Base-by-base conservation (phyloP, 768 basidiomycete species). In the Chlorophyllum brunneum region DNA sequence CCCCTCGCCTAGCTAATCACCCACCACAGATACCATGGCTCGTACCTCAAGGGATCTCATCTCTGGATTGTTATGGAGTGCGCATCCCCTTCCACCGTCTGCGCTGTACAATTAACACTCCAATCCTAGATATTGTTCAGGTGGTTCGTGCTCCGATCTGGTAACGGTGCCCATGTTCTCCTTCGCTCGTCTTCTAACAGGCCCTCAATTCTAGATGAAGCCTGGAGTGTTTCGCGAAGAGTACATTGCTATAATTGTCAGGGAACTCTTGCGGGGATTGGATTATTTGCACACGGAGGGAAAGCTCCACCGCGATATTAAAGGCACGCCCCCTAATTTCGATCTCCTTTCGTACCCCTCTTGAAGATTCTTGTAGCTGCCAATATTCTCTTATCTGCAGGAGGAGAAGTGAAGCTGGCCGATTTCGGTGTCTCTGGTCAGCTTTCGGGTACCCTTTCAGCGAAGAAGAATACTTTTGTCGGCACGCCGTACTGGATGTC, bases 401-500 rank as follows among this genome's bases (percentile, higher is more conserved):
- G 84, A 37, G 95, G 94, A 9, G 93, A 95, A 59, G 95, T 99
- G 59, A 99, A 99, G 67, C 77, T 99, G 22, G 97, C 97, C 39
- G 97, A 99, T 66, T 99, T 99, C 63, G 97, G 97, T 63, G 97
- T 99, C 3, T 98, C 95, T 1, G 97, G 97, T 24, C 97, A 99
- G 63, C 78, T 99, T 24, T 94, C 91, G 18, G 93, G 93, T 2
- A 95, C 91, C 1, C 72, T 95, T 38, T 91, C 88, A 9, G 91
- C 90, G 16, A 93, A 92, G 80, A 94, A 98, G 81, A 98, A 99
- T 61, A 99, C 95, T 0, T 98, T 95, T 65, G 95, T 95, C 27
- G 92, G 92, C 24, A 95, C 95, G 15, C 95, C 95, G 2, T 99
- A 98, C 65, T 99, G 97, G 97, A 99, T 99, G 97, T 93, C 92